Conservation (phyloP, 495 filamentous ascomycete genomes). For the Platismatia glauca region DNA sequence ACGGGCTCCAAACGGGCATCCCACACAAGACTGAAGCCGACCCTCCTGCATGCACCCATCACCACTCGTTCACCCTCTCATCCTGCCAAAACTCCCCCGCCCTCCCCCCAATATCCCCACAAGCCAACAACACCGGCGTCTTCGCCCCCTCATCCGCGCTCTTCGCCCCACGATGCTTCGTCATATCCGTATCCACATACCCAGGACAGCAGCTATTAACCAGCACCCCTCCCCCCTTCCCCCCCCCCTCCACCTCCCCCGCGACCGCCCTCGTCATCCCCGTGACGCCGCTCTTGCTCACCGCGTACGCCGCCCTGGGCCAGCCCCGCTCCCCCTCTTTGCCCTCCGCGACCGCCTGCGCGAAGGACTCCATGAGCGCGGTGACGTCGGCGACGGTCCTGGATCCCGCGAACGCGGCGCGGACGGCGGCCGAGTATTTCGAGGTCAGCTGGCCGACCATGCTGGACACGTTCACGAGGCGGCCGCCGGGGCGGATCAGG, state of each 20-base stretch:
- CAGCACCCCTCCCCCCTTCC: constrained; percentile 29
- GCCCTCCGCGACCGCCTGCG: constrained; percentile 30
- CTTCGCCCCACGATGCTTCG: constrained; percentile 35
- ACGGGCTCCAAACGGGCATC: too few species aligned
- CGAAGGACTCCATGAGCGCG: constrained; percentile 37
- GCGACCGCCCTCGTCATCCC: constrained; percentile 37
- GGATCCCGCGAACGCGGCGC: constrained; percentile 30
- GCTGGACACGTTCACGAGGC: constrained; percentile 41
- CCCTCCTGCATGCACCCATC: too few species aligned
- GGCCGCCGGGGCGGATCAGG: constrained; percentile 32
- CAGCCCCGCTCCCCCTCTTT: constrained; percentile 36
- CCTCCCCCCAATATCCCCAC: constrained; percentile 36
- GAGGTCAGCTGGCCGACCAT: constrained; percentile 31
- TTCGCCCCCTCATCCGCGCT: constrained; percentile 41
- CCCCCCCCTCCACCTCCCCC: constrained; percentile 27
- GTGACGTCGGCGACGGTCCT: constrained; percentile 33
- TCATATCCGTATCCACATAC: constrained; percentile 46
- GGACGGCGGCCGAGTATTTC: constrained; percentile 33
- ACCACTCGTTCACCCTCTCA: constrained; percentile 34
- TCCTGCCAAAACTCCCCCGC: constrained; percentile 39
- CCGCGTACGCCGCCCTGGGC: constrained; percentile 39
- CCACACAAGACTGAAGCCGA: too few species aligned
- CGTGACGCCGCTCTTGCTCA: constrained; percentile 39
- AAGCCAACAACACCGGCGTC: constrained; percentile 45
- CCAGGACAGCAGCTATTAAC: constrained; percentile 48